Conservation (phyloP, 495 filamentous ascomycete genomes). For the Neurospora terricola region DNA sequence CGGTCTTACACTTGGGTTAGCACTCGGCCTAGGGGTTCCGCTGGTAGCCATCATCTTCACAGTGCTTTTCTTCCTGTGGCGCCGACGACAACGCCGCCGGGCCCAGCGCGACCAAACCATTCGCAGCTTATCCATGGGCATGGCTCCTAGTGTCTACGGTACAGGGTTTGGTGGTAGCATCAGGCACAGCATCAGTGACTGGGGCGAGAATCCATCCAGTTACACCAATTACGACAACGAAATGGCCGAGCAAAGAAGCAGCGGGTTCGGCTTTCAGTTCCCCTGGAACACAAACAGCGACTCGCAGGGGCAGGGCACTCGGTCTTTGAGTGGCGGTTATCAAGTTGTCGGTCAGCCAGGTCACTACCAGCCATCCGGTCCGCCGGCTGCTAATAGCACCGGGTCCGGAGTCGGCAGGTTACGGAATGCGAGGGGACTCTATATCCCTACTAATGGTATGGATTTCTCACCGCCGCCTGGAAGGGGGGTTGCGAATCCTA, state of each 20-base stretch:
- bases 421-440: slow-evolving; percentile 16
- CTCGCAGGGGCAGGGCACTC: slow-evolving; percentile 27
- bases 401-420: slow-evolving; percentile 2
- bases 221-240: slow-evolving; percentile 26
- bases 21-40: slow-evolving; percentile 65
- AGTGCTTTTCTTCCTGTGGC: slow-evolving; percentile 47
- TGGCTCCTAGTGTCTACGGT: slow-evolving; percentile 2
- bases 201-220: not conserved
- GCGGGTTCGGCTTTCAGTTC: slow-evolving; percentile 11
- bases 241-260: slow-evolving; percentile 36
- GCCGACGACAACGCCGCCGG: slow-evolving; percentile 31
- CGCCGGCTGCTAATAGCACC: not conserved
- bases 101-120: slow-evolving; percentile 28
- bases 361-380: not conserved
- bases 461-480: slow-evolving; percentile 12
- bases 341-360: not conserved
- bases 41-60: slow-evolving; percentile 43
- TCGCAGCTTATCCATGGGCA: slow-evolving; percentile 29
- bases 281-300: slow-evolving; percentile 26
- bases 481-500: not conserved
- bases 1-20: slow-evolving; percentile 48
- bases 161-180: slow-evolving; percentile 16
- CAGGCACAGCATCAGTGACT: slow-evolving; percentile 6
- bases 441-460: slow-evolving; percentile 17
- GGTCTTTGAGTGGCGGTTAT: slow-evolving; percentile 16